These are phyloP conservation scores for Ogataea sp. DNA, from an alignment of 805 yeast species.

Conservation along the genomic window DNA sequence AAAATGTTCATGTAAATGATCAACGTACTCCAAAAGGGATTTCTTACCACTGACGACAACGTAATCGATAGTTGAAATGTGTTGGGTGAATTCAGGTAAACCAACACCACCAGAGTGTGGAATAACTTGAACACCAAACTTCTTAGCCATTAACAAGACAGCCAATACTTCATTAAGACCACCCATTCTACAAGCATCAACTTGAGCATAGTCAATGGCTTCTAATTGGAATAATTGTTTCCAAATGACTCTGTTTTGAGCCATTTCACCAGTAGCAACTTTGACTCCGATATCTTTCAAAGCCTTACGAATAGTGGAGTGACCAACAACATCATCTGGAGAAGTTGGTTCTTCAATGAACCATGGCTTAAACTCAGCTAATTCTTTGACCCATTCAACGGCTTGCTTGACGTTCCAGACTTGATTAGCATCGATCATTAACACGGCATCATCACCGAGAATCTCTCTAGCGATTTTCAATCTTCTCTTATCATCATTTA, in stretches of 20 bases:
- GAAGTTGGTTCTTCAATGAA: conserved; percentile 20
- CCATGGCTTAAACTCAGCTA: conserved; percentile 14
- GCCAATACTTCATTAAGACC: conserved; percentile 17
- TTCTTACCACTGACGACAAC: conserved; percentile 11
- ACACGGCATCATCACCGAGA: conserved; percentile 27
- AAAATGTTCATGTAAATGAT: conserved; percentile 13
- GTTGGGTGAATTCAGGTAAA: conserved; percentile 16
- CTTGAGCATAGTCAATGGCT: conserved; percentile 17
- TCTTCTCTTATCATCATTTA: conserved; percentile 29
- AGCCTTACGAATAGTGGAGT: conserved; percentile 13
- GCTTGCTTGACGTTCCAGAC: conserved; percentile 19
- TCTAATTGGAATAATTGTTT: conserved; percentile 16
- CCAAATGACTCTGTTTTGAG: conserved; percentile 17
- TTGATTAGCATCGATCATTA: conserved; percentile 20
- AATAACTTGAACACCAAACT: conserved; percentile 13
- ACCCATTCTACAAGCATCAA: conserved; percentile 16
- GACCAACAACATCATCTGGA: conserved; percentile 18
- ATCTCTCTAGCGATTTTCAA: conserved; percentile 30
- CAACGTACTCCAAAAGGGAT: conserved; percentile 14
- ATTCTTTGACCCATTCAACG: conserved; percentile 13
- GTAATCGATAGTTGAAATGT: conserved; percentile 15
- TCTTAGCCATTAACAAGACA: conserved; percentile 14
- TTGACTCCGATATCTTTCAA: conserved; percentile 12
- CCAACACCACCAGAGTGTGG: conserved; percentile 19
- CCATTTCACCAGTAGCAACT: conserved; percentile 20